phyloP scores from a whole-genome alignment of 2,329 filamentous ascomycete genomes.

The Penicillium polonicum region DNA sequence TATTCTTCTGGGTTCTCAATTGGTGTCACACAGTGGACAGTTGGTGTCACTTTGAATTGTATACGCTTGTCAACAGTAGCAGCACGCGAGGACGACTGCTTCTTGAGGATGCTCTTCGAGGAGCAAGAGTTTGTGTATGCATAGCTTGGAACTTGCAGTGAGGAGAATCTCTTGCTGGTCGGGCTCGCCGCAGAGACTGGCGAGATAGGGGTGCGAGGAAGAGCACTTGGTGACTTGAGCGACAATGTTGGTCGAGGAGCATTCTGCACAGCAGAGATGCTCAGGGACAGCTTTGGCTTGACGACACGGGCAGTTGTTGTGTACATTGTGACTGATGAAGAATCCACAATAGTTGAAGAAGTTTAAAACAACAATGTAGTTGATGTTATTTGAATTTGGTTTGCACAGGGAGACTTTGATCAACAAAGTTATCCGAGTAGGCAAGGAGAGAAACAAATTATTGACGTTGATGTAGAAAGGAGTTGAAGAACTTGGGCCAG shows the following conservation, averaged over 20 bases:
- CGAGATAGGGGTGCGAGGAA: constrained; percentile 46
- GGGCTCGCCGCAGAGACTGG: constrained; percentile 45
- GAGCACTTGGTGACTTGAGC: constrained; percentile 44
- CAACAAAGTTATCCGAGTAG: constrained; percentile 32
- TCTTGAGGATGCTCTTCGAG: constrained; percentile 51
- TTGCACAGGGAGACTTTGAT: constrained; percentile 29
- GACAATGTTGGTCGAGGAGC: constrained; percentile 40
- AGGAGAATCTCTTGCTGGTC: constrained; percentile 43
- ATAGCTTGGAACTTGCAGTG: constrained; percentile 42
- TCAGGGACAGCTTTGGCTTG: constrained; percentile 50
- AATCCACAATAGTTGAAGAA: neutral
- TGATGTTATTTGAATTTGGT: constrained; percentile 1
- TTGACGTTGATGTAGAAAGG: constrained; percentile 20
- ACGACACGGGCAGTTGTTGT: constrained; percentile 39
- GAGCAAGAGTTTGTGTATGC: constrained; percentile 46
- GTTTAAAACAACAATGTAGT: constrained; percentile 7
- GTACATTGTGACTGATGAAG: constrained; percentile 36
- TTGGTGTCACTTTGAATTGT: constrained; percentile 46
- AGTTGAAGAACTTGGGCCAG: constrained; percentile 42
- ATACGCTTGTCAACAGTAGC: constrained; percentile 37
- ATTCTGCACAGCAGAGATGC: constrained; percentile 42
- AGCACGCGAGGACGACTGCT: constrained; percentile 27
- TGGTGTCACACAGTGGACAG: constrained; percentile 48
- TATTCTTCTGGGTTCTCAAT: constrained; percentile 51
- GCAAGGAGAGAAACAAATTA: constrained; percentile 14